Evolutionary conservation across 345 rosid genomes (phyloP), one percentile per base, ranked within the genome.

Genomic region (Citrus hindsii): DNA sequence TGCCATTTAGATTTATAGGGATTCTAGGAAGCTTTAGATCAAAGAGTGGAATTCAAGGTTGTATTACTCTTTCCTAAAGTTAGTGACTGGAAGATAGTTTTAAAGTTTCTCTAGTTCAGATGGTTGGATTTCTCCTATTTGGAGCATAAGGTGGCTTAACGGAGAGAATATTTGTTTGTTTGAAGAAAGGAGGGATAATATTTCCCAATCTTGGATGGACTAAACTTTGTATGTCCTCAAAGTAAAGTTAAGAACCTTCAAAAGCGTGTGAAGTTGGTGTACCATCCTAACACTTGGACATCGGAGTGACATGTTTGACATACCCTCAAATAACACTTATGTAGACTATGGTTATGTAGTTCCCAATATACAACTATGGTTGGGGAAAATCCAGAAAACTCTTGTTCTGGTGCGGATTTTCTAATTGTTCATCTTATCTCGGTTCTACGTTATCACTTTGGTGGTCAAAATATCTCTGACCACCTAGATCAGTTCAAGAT

Each of bases 381-480:
- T 25, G 64, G 25, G 58, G 33, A 33, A 68, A 58, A 35, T 79
- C 40, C 63, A 5, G 27, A 61, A 60, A 48, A 74, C 25, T 40
- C 81, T 68, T 37, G 16, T 74, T 37, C 18, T 59, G n/a, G 71
- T 2, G 16, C 0, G 19, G 77, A 37, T 46, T 51, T 35, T 79
- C 67, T 61, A 51, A 51, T 75, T 38, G 66, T 61, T 76, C 38
- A 28, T 27, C 56, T 63, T 74, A 61, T 79, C 53, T 32, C 13
- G 75, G 71, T 13, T 78, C 60, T 55, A 73, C 67, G n/a, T 42
- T 75, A 72, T 64, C 72, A 71, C 71, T 51, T 59, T 37, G 46
- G 37, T 77, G 62, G 59, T 69, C 78, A 46, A 80, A 79, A 71
- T 35, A 35, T 62, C 22, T 30, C 10, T 61, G 79, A 64, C 75